Evolutionary conservation across 441 rosid genomes (phyloP), one percentile per base, ranked within the genome.

Genomic region (Jatropha podagrica): DNA sequence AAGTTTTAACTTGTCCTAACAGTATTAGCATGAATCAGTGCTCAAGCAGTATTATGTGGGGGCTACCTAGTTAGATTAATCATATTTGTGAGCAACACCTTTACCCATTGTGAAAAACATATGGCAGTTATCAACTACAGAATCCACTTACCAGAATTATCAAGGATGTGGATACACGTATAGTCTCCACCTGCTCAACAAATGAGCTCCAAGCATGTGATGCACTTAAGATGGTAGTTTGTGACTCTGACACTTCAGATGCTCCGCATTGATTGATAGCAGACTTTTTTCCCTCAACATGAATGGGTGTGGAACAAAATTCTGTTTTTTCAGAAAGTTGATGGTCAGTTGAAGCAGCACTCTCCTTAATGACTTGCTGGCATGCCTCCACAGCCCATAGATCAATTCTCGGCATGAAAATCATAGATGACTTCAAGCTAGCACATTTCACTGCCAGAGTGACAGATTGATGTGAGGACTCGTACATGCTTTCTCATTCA

Each of bases 351-450:
- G 78, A 55, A 40, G 80, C 78, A 72, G 73, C 77, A 70, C 65
- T 80, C 68, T 76, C 88, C 42, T 84, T 86, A 65, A 77, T n/a
- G 55, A 76, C 80, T 68, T 84, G 76, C 61, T 75, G 80, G 72
- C 79, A 74, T 68, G 86, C 72, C 85, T 90, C 91, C 77, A 91
- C 81, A 71, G 98, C 98, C 98, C 99, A 96, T 72, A 96, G 83
- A 87, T 94, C 99, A 79, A 94, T 86, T 85, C 97, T 85, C 58
- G 99, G 98, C 97, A 94, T 88, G 84, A 90, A 96, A 60, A 96
- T 79, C 68, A 91, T 78, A 74, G 90, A 86, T 75, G 92, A 85
- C 62, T 85, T 85, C 76, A 75, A 77, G 79, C 91, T 88, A 76
- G 94, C 88, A 85, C 97, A 94, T 90, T 90, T 96, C 88, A 84